These are phyloP conservation scores for Neofusicoccum laricinum DNA, from an alignment of 2,329 filamentous ascomycete genomes.

Conservation along the genomic window DNA sequence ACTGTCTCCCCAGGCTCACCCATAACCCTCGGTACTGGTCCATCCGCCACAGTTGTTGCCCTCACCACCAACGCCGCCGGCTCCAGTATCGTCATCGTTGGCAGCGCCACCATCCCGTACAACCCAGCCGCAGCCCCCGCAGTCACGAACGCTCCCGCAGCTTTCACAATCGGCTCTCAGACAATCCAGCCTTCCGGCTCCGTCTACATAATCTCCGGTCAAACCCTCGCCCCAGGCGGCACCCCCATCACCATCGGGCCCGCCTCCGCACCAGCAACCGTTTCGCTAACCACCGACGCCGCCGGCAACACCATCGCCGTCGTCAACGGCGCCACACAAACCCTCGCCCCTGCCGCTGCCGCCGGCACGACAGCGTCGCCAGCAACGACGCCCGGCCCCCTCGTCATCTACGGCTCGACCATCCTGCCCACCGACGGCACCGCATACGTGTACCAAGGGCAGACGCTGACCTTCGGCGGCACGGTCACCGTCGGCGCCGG, in stretches of 20 bases:
- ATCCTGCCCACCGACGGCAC: neutral
- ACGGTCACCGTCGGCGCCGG: neutral
- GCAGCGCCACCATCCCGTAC: slow-evolving; percentile 27
- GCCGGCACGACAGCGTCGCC: neutral
- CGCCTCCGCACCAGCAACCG: neutral
- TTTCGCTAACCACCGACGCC: slow-evolving; percentile 7
- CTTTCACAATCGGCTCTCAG: neutral
- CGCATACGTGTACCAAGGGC: neutral
- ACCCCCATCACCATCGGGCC: slow-evolving; percentile 3
- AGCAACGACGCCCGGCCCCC: neutral
- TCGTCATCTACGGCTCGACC: neutral
- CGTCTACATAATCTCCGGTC: slow-evolving; percentile 4
- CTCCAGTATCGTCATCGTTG: slow-evolving; percentile 27
- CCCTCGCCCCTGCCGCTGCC: neutral
- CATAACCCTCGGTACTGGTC: slow-evolving; percentile 20
- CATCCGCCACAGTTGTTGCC: slow-evolving; percentile 24
- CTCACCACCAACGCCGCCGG: slow-evolving; percentile 26
- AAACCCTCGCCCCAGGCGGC: slow-evolving; percentile 2
- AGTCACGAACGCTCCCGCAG: neutral
- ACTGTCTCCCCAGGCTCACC: too few relatives aligned
- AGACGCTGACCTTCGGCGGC: neutral
- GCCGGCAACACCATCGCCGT: neutral
- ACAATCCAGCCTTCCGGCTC: neutral
- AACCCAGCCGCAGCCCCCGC: slow-evolving; percentile 24
- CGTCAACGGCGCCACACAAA: neutral